phyloP scores from a whole-genome alignment of 306 rosid genomes.

The Luffa acutangula region DNA sequence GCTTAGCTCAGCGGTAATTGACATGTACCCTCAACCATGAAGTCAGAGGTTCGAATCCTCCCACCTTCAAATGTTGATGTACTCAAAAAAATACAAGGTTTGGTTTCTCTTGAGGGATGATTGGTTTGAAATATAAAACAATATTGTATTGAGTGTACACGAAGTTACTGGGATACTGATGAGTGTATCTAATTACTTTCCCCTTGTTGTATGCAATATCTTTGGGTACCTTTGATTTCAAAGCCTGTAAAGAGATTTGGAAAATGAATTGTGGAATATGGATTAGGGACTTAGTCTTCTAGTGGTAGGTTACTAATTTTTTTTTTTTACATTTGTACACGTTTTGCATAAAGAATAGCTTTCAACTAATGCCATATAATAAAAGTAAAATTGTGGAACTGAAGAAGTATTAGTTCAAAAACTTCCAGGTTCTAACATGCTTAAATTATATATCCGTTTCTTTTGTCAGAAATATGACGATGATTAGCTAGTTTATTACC shows the following conservation, averaged over 20 bases:
- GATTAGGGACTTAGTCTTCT: not conserved
- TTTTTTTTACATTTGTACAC: not conserved
- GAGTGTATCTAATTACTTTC: not conserved
- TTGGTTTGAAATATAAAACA: not conserved
- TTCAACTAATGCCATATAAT: not conserved
- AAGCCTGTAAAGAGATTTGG: not conserved
- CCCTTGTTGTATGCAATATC: not conserved
- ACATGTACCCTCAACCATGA: no score
- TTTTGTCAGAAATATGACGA: not conserved
- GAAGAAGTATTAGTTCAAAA: not conserved
- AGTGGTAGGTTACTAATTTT: not conserved
- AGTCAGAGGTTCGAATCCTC: no score
- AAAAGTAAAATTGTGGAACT: not conserved
- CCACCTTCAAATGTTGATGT: no score
- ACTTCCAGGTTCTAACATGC: not conserved
- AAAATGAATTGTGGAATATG: not conserved
- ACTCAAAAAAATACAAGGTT: no score
- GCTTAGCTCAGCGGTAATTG: no score
- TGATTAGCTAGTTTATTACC: not conserved
- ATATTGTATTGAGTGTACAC: not conserved
- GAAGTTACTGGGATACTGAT: not conserved
- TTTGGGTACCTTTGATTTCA: not conserved
- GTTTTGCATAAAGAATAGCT: not conserved
- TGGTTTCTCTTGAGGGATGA: not conserved
- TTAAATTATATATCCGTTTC: not conserved